Percentiles rank a stretch among this genome's conserved stretches.
Evolutionary conservation across 495 filamentous ascomycete species (phyloP).

Genomic region (Aspergillus bridgeri): DNA sequence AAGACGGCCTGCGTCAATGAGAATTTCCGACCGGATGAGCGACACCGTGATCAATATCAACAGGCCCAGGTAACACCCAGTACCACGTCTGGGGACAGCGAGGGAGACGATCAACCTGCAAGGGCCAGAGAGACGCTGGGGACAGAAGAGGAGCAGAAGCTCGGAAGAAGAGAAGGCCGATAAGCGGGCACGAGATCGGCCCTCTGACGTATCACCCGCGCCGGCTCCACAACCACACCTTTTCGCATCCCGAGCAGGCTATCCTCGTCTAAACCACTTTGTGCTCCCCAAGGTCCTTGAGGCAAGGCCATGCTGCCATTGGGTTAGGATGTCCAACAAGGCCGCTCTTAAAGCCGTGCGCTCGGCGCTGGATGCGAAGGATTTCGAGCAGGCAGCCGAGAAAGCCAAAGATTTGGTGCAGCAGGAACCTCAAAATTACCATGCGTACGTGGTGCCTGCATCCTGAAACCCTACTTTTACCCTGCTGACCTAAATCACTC

Average conservation of each 20-base stretch:
- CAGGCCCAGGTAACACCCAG: background rate
- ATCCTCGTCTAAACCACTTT: background rate
- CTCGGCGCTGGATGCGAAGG: slow-evolving; percentile 71
- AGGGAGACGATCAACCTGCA: background rate
- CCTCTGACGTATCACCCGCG: slow-evolving; percentile 23
- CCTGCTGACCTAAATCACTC: slow-evolving; percentile 7
- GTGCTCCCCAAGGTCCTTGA: background rate
- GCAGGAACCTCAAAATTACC: slow-evolving; percentile 75
- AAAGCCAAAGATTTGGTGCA: slow-evolving; percentile 64
- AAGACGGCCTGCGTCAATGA: background rate
- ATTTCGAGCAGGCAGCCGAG: slow-evolving; percentile 69
- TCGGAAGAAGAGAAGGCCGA: slow-evolving; percentile 8
- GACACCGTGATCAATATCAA: background rate
- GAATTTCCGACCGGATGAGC: background rate
- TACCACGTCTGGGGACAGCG: background rate
- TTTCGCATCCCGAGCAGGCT: background rate
- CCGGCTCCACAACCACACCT: slow-evolving; percentile 19
- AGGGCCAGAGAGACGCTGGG: background rate
- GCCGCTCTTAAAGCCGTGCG: slow-evolving; percentile 79
- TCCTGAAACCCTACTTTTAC: background rate
- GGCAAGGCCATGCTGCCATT: slow-evolving; percentile 21
- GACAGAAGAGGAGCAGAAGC: slow-evolving; percentile 3
- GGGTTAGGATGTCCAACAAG: slow-evolving; percentile 58
- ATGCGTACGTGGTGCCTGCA: slow-evolving; percentile 54
- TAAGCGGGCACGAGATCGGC: slow-evolving; percentile 13